Conservation (phyloP, 768 basidiomycete species). For the Phanerochaete sordida region DNA sequence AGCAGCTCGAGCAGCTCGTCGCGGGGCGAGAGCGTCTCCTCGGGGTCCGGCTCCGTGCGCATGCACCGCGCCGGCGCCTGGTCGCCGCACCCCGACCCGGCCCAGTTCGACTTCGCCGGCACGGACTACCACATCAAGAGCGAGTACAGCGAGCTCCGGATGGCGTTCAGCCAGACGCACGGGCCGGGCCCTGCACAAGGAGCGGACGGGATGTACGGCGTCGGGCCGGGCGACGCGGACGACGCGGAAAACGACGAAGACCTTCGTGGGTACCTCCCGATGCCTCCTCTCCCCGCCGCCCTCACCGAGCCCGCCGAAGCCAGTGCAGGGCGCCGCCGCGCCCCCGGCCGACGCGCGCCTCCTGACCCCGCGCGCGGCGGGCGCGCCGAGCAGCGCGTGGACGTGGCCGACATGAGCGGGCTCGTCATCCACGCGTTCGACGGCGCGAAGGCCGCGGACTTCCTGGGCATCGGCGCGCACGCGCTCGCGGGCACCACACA, state of each 20-base stretch:
- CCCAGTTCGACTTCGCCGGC: not conserved
- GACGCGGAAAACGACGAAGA: slow-evolving; percentile 11
- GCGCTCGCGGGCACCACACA: not conserved
- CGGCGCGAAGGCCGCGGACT: not conserved
- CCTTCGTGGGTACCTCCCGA: slow-evolving; percentile 14
- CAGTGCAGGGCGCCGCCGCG: not conserved
- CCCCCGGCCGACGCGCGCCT: not conserved
- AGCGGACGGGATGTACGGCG: not conserved
- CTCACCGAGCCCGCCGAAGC: not conserved
- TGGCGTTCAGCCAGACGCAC: not conserved
- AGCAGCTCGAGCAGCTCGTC: not conserved
- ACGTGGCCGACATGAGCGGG: not conserved
- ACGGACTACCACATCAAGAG: not conserved
- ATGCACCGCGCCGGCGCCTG: not conserved
- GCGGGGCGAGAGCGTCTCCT: slow-evolving; percentile 1
- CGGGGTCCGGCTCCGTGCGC: not conserved
- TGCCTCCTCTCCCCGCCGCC: slow-evolving; percentile 5
- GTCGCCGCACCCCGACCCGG: not conserved
- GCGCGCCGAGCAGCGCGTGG: not conserved
- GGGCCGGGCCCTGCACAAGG: not conserved
- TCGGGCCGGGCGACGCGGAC: not conserved
- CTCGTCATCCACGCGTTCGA: not conserved
- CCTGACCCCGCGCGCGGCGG: not conserved
- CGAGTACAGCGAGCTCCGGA: not conserved
- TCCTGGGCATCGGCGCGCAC: not conserved